These are phyloP conservation scores for Penicillium silybi DNA, from an alignment of 495 filamentous ascomycete species.

Conservation along the genomic window DNA sequence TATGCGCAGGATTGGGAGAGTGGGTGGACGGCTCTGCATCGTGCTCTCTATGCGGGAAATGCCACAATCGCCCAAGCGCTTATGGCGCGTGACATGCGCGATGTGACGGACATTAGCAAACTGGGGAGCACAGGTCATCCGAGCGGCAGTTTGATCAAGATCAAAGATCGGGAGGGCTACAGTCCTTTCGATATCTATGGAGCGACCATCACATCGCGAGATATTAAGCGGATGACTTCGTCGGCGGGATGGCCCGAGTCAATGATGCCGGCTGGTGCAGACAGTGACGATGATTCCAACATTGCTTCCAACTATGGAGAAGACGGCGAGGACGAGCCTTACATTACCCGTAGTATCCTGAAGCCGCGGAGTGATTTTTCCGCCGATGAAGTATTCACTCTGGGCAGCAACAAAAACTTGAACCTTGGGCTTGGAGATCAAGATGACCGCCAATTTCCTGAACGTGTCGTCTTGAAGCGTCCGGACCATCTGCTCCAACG, in stretches of 20 bases:
- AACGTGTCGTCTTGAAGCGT: constrained; percentile 72
- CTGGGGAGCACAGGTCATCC: constrained; percentile 44
- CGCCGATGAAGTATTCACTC: constrained; percentile 86
- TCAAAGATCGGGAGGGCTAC: constrained; percentile 92
- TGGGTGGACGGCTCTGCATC: constrained; percentile 92
- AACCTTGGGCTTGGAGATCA: constrained; percentile 88
- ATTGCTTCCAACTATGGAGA: constrained; percentile 36
- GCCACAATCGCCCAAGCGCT: constrained; percentile 78
- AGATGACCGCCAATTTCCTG: constrained; percentile 90
- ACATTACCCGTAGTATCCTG: constrained; percentile 14
- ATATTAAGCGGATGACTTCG: constrained; percentile 32
- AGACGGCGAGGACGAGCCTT: constrained; percentile 31
- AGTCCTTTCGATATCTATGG: constrained; percentile 92
- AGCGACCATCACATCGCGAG: constrained; percentile 66
- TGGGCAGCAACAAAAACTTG: constrained; percentile 93
- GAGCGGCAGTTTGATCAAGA: constrained; percentile 71
- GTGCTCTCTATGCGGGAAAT: constrained; percentile 91
- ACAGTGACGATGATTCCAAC: constrained; percentile 34
- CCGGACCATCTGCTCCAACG: constrained; percentile 71
- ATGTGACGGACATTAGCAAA: constrained; percentile 52
- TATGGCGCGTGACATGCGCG: constrained; percentile 67
- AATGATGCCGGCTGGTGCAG: constrained; percentile 15
- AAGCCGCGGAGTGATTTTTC: constrained; percentile 39
- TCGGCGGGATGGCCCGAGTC: constrained; percentile 18
- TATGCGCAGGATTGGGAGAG: constrained; percentile 84